Evolutionary conservation across 176 grass and related monocot genomes (phyloP).

Genomic region (Carex kokanica): DNA sequence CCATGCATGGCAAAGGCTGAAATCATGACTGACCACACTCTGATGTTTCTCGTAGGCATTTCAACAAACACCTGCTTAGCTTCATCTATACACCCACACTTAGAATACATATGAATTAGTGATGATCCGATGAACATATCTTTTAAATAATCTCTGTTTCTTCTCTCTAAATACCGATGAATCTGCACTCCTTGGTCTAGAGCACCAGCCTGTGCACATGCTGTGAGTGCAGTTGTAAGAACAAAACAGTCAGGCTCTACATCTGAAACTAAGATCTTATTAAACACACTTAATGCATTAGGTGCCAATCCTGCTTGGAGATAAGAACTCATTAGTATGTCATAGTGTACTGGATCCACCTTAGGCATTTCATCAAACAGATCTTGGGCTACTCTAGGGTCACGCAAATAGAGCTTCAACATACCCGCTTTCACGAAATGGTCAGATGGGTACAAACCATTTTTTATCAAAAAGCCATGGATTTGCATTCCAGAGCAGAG

Average conservation of each 20-base stretch:
- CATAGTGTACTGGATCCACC: constrained; percentile 69
- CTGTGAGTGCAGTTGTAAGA: constrained; percentile 55
- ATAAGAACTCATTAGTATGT: constrained; percentile 62
- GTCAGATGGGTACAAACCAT: constrained; percentile 56
- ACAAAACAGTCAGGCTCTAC: constrained; percentile 55
- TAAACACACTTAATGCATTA: constrained; percentile 49
- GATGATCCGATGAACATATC: constrained; percentile 71
- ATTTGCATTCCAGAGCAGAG: constrained; percentile 41
- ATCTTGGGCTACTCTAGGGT: constrained; percentile 27
- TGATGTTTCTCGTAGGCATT: constrained; percentile 63
- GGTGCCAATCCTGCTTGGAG: constrained; percentile 35
- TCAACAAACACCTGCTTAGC: constrained; percentile 54
- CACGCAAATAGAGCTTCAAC: constrained; percentile 44
- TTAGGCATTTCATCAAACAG: constrained; percentile 60
- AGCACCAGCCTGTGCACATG: constrained; percentile 62
- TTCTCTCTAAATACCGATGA: constrained; percentile 46
- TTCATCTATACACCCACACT: constrained; percentile 62
- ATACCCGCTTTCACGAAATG: constrained; percentile 77
- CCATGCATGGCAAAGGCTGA: constrained; percentile 74
- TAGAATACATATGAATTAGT: constrained; percentile 77
- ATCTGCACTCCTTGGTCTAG: constrained; percentile 53
- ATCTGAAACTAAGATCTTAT: constrained; percentile 40
- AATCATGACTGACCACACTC: constrained; percentile 78
- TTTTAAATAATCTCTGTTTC: constrained; percentile 19
- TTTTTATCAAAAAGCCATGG: constrained; percentile 52